Conservation (phyloP, 2,329 filamentous ascomycete genomes). For the Colletotrichum coccodes region DNA sequence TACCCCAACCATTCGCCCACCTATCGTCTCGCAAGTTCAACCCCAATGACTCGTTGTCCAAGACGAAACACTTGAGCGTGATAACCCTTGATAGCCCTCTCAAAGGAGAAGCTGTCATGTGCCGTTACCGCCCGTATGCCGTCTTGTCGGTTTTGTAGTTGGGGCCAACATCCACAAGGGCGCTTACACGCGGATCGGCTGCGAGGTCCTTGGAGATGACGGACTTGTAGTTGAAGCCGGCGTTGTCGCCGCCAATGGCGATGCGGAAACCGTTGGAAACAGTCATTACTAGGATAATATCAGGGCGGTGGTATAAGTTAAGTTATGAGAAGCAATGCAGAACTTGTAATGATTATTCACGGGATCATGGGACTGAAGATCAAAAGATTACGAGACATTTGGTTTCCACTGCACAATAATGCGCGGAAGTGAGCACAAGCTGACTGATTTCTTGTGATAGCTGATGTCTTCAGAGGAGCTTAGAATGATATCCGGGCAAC, state of each 20-base stretch:
- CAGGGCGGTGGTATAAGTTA: neutral
- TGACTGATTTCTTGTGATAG: neutral
- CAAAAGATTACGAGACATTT: neutral
- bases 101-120: constrained; percentile 86
- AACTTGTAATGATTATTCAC: neutral
- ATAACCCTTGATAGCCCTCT: constrained; percentile 85
- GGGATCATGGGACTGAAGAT: neutral
- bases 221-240: constrained; percentile 82
- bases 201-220: constrained; percentile 79
- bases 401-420: neutral
- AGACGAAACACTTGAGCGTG: constrained; percentile 89
- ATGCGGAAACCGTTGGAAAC: constrained; percentile 17
- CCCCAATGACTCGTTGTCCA: constrained; percentile 84
- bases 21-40: constrained; percentile 81
- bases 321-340: neutral
- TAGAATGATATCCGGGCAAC: neutral
- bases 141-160: constrained; percentile 75
- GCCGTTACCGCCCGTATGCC: constrained; percentile 88
- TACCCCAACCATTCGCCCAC: constrained; percentile 88
- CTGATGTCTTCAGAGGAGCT: neutral
- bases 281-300: neutral
- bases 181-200: constrained; percentile 71
- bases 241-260: constrained; percentile 55
- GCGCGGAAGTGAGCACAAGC: neutral
- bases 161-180: constrained; percentile 80